A percentile compares a stretch with the other conserved stretches of the same genome.
Conservation (phyloP, 1,139 yeast species). For the Blastobotrys raffinosifermentans region DNA sequence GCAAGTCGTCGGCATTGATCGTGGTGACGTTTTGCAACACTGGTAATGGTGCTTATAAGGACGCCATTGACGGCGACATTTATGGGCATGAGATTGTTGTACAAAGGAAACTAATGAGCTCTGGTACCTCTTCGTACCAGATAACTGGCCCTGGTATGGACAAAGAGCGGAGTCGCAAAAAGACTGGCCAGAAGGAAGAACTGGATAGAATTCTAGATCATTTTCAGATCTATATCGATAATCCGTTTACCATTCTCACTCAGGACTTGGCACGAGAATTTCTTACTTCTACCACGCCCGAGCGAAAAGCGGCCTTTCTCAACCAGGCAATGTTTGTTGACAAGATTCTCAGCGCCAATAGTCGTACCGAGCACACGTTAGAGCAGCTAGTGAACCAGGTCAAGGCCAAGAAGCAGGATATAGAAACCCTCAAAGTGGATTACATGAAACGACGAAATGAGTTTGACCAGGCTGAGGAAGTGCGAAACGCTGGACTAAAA, state of each 20-base stretch:
- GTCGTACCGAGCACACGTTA: slow-evolving; percentile 33
- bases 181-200: slow-evolving; percentile 53
- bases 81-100: slow-evolving; percentile 67
- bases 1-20: slow-evolving; percentile 59
- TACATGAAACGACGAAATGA: neutral
- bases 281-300: slow-evolving; percentile 41
- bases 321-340: slow-evolving; percentile 72
- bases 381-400: slow-evolving; percentile 9
- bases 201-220: slow-evolving; percentile 62
- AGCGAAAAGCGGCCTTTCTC: slow-evolving; percentile 64
- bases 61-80: slow-evolving; percentile 59
- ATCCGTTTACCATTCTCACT: slow-evolving; percentile 87
- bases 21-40: slow-evolving; percentile 52
- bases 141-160: slow-evolving; percentile 27
- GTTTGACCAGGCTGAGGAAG: neutral
- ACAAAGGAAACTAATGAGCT: slow-evolving; percentile 56
- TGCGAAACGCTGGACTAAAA: neutral
- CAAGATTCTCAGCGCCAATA: slow-evolving; percentile 37
- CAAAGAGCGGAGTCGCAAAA: slow-evolving; percentile 46
- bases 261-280: slow-evolving; percentile 95
- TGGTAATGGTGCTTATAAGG: slow-evolving; percentile 60
- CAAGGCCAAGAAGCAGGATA: slow-evolving; percentile 12
- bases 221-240: slow-evolving; percentile 76
- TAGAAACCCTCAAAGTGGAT: slow-evolving; percentile 26
- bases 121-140: slow-evolving; percentile 46